Evolutionary conservation across 371 early-diverging fungal genomes (phyloP).

Genomic region (Mortierella sp.): DNA sequence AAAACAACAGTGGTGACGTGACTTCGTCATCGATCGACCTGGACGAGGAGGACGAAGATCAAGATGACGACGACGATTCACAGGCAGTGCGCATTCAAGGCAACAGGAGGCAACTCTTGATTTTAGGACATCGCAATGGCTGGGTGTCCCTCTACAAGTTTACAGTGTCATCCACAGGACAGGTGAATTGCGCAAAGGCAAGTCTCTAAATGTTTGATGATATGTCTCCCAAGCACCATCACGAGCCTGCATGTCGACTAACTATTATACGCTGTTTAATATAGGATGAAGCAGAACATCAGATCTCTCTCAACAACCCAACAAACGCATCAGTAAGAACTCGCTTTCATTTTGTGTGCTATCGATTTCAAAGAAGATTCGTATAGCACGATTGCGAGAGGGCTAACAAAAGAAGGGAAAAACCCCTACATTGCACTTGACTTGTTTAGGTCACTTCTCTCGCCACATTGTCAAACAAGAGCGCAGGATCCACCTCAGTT

Average conservation of each 20-base stretch:
- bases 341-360: neutral
- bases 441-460: constrained; percentile 41
- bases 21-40: constrained; percentile 25
- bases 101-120: constrained; percentile 49
- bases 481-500: constrained; percentile 30
- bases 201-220: neutral
- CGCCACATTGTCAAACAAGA: constrained; percentile 40
- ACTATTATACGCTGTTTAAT: neutral
- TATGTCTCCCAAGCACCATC: neutral
- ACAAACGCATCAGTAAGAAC: constrained; percentile 15
- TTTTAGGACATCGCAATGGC: constrained; percentile 47
- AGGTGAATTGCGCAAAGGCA: constrained; percentile 43
- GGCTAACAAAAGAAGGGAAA: neutral
- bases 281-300: constrained; percentile 26
- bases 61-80: constrained; percentile 13
- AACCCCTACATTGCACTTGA: neutral
- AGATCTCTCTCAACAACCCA: constrained; percentile 18
- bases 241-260: neutral
- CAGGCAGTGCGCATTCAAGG: constrained; percentile 23
- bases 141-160: constrained; percentile 53
- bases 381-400: neutral
- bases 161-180: constrained; percentile 33
- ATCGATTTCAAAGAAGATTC: neutral
- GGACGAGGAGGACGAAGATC: constrained; percentile 34
- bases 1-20: constrained; percentile 6